Evolutionary conservation across 768 basidiomycete species (phyloP), one percentile per base, ranked within the genome.

Genomic region (Hemileccinum impolitum): DNA sequence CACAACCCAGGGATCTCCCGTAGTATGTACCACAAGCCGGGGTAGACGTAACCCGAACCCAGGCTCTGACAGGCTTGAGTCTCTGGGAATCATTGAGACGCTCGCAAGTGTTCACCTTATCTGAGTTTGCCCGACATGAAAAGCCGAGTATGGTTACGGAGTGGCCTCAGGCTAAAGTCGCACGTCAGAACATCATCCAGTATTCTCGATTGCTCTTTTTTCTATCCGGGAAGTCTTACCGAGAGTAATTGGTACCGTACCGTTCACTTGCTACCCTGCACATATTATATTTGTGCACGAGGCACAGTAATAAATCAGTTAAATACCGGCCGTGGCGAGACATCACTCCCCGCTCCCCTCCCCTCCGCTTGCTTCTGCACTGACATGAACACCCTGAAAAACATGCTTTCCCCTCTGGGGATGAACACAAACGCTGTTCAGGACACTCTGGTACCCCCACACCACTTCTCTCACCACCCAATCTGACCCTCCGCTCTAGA

Each of bases 331-430:
- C 55, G 55, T 58, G 54, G 53, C 62, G 64, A 61, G 51, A 46
- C 40, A 17, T 45, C n/a, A 62, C 60, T 62, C 65, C 60, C 59
- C 60, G 51, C 58, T 63, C 63, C 57, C 62, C 64, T 59, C 69
- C 65, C 59, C 60, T 67, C 66, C 66, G 65, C 67, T 53, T 50
- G 58, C 48, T 60, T 65, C 54, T 48, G 36, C 50, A 43, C 14
- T 31, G 36, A 47, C 53, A 91, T 91, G 90, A 81, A 91, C 50
- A 55, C 82, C 39, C 56, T 91, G 54, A 87, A 82, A 72, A 84
- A 66, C 61, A 70, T 91, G 51, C 71, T 91, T 39, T 85, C 85
- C 56, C 89, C 88, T 9, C 68, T 85, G 46, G 81, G 79, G 50
- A 77, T 82, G 71, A 81, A 79, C 58, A 79, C 83, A 28, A 77